These are phyloP conservation scores for Fusarium sp. DNA, from an alignment of 2,329 filamentous ascomycete genomes.

Conservation along the genomic window DNA sequence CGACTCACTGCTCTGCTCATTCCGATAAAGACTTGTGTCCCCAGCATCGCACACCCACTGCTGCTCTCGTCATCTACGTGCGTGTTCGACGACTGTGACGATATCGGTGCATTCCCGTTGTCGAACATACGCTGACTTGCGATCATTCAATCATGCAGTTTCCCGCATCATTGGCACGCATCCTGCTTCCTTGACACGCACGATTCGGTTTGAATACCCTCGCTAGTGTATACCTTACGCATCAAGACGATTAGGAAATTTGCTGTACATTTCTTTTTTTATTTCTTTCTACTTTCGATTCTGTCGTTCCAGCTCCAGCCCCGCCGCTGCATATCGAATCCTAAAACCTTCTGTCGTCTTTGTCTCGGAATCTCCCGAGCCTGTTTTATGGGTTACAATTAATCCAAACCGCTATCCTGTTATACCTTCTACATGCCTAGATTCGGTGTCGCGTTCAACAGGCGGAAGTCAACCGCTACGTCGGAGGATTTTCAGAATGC, in stretches of 20 bases:
- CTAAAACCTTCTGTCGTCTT: conserved; percentile 26
- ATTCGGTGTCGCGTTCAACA: conserved; percentile 68
- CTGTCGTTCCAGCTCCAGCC: conserved; percentile 15
- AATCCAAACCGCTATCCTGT: conserved; percentile 36
- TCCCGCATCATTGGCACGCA: conserved; percentile 40
- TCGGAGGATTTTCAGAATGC: conserved; percentile 66
- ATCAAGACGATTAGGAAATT: conserved; percentile 35
- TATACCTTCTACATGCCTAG: conserved; percentile 65
- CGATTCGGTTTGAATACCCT: conserved; percentile 40
- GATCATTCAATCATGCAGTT: conserved; percentile 45
- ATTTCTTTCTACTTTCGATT: conserved; percentile 5
- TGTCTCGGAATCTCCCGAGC: conserved; percentile 15
- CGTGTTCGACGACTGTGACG: conserved; percentile 26
- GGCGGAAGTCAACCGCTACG: conserved; percentile 69
- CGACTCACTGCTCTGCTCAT: conserved; percentile 13
- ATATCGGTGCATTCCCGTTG: conserved; percentile 26
- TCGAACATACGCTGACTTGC: conserved; percentile 35
- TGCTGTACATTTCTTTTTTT: conserved; percentile 16
- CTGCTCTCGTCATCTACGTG: conserved; percentile 17
- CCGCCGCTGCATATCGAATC: conserved; percentile 32
- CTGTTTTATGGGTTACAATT: conserved; percentile 43
- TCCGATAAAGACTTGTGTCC: conserved; percentile 38
- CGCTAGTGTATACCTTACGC: conserved; percentile 28
- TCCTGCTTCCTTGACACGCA: conserved; percentile 40
- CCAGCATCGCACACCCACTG: conserved; percentile 20